Evolutionary conservation across 345 rosid genomes (phyloP).

Genomic region (Eucalyptus curtisii): DNA sequence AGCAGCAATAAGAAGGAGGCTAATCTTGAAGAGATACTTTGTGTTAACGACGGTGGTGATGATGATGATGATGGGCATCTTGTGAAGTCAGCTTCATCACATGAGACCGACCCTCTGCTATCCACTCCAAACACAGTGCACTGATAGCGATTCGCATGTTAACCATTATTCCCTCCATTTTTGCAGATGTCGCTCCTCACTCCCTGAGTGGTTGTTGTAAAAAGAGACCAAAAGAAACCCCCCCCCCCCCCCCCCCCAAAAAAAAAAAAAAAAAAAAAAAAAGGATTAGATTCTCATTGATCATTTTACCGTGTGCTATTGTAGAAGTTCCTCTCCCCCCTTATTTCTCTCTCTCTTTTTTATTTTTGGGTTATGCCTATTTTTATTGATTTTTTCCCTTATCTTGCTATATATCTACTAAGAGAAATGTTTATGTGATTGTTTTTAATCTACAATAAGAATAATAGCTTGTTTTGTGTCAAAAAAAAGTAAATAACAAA

Average conservation of each 20-base stretch:
- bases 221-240: neutral
- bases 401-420: neutral
- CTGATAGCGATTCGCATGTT: neutral
- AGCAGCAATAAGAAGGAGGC: neutral
- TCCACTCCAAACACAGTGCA: neutral
- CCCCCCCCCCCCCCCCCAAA: neutral
- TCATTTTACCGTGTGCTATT: conserved; percentile 5
- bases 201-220: neutral
- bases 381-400: neutral
- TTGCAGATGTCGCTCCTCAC: neutral
- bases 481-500: no score
- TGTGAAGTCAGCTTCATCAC: neutral
- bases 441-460: no score
- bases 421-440: neutral
- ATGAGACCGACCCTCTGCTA: conserved; percentile 38
- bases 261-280: neutral
- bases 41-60: neutral
- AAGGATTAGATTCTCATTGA: neutral
- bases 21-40: conserved; percentile 20
- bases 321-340: neutral
- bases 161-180: neutral
- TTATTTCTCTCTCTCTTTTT: conserved; percentile 9
- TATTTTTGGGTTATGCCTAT: neutral
- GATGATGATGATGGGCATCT: neutral
- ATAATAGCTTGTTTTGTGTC: no score